Evolutionary conservation across 148 eudicot species (phyloP).

Genomic region (Rheum nobile): DNA sequence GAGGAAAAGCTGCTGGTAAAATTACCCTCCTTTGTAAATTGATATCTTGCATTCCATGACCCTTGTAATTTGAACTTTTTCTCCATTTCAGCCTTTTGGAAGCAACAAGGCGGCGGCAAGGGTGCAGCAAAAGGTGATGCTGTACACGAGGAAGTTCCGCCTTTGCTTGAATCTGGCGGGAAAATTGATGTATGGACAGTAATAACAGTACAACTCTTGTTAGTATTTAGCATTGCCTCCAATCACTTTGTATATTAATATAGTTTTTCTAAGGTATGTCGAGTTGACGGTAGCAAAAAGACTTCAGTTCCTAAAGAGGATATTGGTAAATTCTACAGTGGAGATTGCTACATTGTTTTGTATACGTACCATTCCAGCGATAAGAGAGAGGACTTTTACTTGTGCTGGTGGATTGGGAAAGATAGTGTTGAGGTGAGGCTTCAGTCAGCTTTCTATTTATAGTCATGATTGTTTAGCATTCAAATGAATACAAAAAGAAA

Average conservation of each 20-base stretch:
- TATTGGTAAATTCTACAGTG: conserved; percentile 93
- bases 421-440: conserved; percentile 78
- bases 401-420: conserved; percentile 98
- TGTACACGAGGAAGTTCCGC: conserved; percentile 81
- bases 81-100: conserved; percentile 63
- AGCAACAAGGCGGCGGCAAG: conserved; percentile 95
- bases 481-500: too few species aligned
- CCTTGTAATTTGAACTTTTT: conserved; percentile 6
- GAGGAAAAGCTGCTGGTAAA: conserved; percentile 97
- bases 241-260: background rate
- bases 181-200: conserved; percentile 62
- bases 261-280: conserved; percentile 67
- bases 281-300: conserved; percentile 76
- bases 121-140: conserved; percentile 68
- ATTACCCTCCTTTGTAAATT: background rate
- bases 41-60: background rate
- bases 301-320: conserved; percentile 71
- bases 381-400: conserved; percentile 91
- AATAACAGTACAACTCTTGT: background rate
- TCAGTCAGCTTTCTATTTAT: background rate
- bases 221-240: background rate
- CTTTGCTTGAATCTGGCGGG: conserved; percentile 87
- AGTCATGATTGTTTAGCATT: background rate
- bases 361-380: conserved; percentile 86
- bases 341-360: conserved; percentile 92